Percentiles rank a stretch among this genome's conserved stretches.
phyloP scores from a whole-genome alignment of 768 basidiomycete species.

The Tylopilus plumbeoviolaceoides region DNA sequence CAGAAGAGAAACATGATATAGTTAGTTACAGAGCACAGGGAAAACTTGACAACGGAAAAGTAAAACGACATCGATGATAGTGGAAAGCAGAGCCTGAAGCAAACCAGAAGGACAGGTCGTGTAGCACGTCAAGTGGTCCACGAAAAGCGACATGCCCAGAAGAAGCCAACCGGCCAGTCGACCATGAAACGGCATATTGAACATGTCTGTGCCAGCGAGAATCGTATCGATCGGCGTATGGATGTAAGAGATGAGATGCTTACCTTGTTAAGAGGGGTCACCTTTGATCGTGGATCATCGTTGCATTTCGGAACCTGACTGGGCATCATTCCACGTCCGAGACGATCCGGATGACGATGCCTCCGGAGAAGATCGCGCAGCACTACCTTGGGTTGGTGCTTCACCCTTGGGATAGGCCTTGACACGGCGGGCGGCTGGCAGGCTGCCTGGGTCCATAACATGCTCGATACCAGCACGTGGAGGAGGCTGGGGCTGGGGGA shows the following conservation, averaged over 20 bases:
- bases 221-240: background rate
- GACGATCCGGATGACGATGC: slow-evolving; percentile 20
- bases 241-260: background rate
- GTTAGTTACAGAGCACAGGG: background rate
- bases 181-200: background rate
- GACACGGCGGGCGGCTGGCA: slow-evolving; percentile 10
- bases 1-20: background rate
- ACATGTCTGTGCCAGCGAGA: background rate
- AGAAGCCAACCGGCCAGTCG: too few relatives aligned
- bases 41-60: background rate
- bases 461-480: slow-evolving; percentile 17
- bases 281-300: slow-evolving; percentile 3
- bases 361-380: slow-evolving; percentile 2
- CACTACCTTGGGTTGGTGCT: background rate
- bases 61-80: background rate
- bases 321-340: slow-evolving; percentile 13
- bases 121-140: background rate
- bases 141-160: background rate
- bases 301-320: slow-evolving; percentile 8
- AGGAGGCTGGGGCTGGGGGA: slow-evolving; percentile 6
- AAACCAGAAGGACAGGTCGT: background rate
- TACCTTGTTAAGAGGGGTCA: background rate
- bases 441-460: slow-evolving; percentile 1
- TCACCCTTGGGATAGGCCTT: slow-evolving; percentile 1
- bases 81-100: background rate